Evolutionary conservation across 1,139 yeast species (phyloP).

Genomic region (Taphrina deformans): DNA sequence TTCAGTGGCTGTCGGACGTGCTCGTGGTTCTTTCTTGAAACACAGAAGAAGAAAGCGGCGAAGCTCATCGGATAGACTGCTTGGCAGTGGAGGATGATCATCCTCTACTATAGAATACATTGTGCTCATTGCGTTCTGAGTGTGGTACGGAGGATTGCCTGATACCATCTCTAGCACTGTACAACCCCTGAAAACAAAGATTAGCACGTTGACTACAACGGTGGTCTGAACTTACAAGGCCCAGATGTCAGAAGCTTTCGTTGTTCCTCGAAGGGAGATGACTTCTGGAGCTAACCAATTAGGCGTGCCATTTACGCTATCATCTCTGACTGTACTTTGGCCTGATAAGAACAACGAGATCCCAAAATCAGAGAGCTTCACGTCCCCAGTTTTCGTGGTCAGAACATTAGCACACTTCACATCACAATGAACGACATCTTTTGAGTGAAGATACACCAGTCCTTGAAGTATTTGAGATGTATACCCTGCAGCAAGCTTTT

Average conservation of each 20-base stretch:
- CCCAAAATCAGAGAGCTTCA: conserved; percentile 77
- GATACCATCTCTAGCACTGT: conserved; percentile 83
- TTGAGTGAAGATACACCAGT: conserved; percentile 63
- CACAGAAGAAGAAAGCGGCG: conserved; percentile 69
- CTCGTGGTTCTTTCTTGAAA: conserved; percentile 70
- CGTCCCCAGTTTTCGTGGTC: conserved; percentile 58
- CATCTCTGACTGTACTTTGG: conserved; percentile 31
- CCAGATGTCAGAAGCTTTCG: conserved; percentile 66
- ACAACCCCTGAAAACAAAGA: conserved; percentile 56
- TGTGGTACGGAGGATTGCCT: conserved; percentile 84
- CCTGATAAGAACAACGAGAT: conserved; percentile 57
- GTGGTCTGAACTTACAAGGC: conserved; percentile 50
- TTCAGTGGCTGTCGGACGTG: conserved; percentile 63
- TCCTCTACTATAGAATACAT: conserved; percentile 90
- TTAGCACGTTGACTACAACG: not conserved
- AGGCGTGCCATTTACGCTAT: conserved; percentile 62
- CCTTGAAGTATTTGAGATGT: conserved; percentile 75
- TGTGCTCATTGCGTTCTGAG: conserved; percentile 79
- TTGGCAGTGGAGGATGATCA: conserved; percentile 75
- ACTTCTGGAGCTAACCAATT: conserved; percentile 91
- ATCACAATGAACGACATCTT: conserved; percentile 75
- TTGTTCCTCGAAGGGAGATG: conserved; percentile 75
- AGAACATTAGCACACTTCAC: conserved; percentile 77
- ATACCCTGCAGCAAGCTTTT: conserved; percentile 58
- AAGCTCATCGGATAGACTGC: conserved; percentile 50